Conservation (phyloP, 805 yeast genomes). For the Yarrowia sp. region DNA sequence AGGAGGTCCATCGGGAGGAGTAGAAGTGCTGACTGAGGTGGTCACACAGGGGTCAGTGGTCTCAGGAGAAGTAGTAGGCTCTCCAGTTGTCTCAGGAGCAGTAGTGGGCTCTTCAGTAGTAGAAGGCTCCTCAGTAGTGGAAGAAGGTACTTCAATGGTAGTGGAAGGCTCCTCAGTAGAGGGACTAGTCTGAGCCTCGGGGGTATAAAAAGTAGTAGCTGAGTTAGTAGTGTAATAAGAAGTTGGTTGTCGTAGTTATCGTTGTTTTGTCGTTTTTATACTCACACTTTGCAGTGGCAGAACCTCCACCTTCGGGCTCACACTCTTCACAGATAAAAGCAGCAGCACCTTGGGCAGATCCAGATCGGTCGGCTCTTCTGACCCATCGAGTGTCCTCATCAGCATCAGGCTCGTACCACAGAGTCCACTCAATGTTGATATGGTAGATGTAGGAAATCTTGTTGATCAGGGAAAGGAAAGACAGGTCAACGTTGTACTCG, state of each 20-base stretch:
- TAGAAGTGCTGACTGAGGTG: background rate
- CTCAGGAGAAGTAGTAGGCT: background rate
- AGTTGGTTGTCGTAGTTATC: background rate
- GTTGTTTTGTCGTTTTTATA: background rate
- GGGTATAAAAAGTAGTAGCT: background rate
- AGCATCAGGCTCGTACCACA: background rate
- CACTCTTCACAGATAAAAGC: background rate
- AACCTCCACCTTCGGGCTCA: background rate
- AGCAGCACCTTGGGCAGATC: background rate
- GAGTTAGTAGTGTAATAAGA: background rate
- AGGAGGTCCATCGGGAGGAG: conserved; percentile 4
- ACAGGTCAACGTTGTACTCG: background rate
- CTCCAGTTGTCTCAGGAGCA: background rate
- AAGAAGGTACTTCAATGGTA: background rate
- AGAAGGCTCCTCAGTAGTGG: background rate
- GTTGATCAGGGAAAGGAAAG: background rate
- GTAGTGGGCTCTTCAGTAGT: background rate
- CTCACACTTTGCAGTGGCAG: background rate
- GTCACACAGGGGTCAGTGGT: background rate
- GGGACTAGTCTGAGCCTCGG: background rate
- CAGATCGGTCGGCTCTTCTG: background rate
- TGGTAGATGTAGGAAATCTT: background rate
- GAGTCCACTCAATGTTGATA: background rate
- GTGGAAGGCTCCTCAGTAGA: background rate
- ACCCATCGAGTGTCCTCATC: background rate